These are phyloP conservation scores for Fusarium newnesense DNA, from an alignment of 2,329 filamentous ascomycete genomes.

Conservation along the genomic window DNA sequence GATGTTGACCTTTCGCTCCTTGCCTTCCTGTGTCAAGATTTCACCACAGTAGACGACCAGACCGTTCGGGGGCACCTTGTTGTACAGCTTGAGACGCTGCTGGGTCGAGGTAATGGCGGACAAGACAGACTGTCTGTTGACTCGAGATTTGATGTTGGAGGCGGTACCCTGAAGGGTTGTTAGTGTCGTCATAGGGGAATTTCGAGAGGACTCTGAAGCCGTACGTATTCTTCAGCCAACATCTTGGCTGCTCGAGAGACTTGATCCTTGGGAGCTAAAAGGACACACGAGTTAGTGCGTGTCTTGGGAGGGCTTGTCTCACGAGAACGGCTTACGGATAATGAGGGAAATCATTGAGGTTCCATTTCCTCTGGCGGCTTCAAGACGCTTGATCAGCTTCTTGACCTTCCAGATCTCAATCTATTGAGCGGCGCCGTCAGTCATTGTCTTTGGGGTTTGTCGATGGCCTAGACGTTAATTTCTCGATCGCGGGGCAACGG, in stretches of 20 bases:
- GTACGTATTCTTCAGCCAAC: conserved; percentile 99
- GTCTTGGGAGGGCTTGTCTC: conserved; percentile 21
- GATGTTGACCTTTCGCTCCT: conserved; percentile 99
- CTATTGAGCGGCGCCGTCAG: conserved; percentile 50
- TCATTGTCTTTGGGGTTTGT: conserved; percentile 8
- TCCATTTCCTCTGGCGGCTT: conserved; percentile 96
- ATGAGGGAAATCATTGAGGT: conserved; percentile 99
- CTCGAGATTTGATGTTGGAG: conserved; percentile 99
- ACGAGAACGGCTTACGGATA: conserved; percentile 75
- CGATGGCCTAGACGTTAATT: conserved; percentile 14
- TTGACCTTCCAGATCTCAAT: conserved; percentile 97
- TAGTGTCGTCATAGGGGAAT: conserved; percentile 15
- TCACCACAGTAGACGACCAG: conserved; percentile 99
- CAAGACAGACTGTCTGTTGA: conserved; percentile 97
- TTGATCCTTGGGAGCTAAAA: conserved; percentile 93
- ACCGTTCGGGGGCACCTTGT: conserved; percentile 97
- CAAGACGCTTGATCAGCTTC: conserved; percentile 99
- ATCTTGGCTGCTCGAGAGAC: conserved; percentile 97
- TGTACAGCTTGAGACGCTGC: conserved; percentile 98
- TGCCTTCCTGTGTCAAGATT: conserved; percentile 98
- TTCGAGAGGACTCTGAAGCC: conserved; percentile 44
- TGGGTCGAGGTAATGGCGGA: conserved; percentile 99
- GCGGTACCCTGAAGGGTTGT: conserved; percentile 80
- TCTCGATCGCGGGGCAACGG: conserved; percentile 47
- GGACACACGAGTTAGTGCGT: conserved; percentile 39